Evolutionary conservation across 345 rosid genomes (phyloP).

Genomic region (Salix caprea): DNA sequence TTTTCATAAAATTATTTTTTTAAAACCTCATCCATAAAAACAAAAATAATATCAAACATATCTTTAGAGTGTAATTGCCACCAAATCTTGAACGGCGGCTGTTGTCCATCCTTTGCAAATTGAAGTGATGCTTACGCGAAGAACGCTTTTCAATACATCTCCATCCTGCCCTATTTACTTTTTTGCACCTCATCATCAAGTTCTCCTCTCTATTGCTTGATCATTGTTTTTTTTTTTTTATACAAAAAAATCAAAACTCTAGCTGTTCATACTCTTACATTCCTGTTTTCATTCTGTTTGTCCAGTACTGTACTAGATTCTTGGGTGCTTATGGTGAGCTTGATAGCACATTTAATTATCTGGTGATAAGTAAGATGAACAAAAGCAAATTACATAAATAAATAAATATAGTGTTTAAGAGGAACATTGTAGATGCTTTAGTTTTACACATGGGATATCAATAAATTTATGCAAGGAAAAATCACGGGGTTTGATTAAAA

Average conservation of each 20-base stretch:
- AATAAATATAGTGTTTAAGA: neutral
- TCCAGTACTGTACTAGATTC: neutral
- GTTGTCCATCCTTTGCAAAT: neutral
- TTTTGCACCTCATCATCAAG: neutral
- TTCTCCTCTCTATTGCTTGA: neutral
- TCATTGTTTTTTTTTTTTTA: neutral
- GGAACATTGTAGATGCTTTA: too few relatives aligned
- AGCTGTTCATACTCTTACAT: too few relatives aligned
- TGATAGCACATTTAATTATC: too few relatives aligned
- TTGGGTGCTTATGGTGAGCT: neutral
- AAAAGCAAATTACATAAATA: too few relatives aligned
- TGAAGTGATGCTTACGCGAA: neutral
- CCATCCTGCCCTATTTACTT: slow-evolving; percentile 1
- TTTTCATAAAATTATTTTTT: too few relatives aligned
- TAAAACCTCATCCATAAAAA: too few relatives aligned
- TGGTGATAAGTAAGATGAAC: neutral
- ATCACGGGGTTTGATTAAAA: neutral
- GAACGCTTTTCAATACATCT: slow-evolving; percentile 4
- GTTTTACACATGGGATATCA: neutral
- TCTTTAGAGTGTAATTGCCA: too few relatives aligned
- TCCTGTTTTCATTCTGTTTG: neutral
- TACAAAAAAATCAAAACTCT: too few relatives aligned
- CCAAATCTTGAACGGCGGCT: neutral
- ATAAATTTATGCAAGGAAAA: neutral
- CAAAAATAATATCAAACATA: too few relatives aligned